These are phyloP conservation scores for Prototheca wickerhamii DNA, from an alignment of 163 green algal genomes.

Conservation along the genomic window DNA sequence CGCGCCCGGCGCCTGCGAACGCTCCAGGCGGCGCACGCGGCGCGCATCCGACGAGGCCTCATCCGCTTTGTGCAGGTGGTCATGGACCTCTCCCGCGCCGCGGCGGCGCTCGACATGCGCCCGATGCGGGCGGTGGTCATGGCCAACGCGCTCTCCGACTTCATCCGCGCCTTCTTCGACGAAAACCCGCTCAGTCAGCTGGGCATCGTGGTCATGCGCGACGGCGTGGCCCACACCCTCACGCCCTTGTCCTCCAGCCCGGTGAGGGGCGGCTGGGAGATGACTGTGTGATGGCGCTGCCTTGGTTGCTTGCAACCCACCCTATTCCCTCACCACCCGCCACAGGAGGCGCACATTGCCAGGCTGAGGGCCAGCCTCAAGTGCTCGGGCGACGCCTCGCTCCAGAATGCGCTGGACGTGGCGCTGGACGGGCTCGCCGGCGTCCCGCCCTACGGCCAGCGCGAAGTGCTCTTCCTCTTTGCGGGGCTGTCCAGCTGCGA, in stretches of 20 bases:
- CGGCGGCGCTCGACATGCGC: constrained; percentile 58
- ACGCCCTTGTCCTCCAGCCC: constrained; percentile 74
- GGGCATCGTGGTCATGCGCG: constrained; percentile 70
- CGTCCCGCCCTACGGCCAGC: constrained; percentile 83
- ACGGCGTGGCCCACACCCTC: constrained; percentile 72
- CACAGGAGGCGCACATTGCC: constrained; percentile 65
- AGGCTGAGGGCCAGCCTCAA: constrained; percentile 46
- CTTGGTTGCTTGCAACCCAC: background rate
- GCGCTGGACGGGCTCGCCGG: constrained; percentile 44
- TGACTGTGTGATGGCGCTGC: background rate
- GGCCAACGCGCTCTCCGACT: constrained; percentile 35
- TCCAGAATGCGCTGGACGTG: constrained; percentile 85
- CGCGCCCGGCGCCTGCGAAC: constrained; percentile 45
- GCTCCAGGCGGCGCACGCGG: constrained; percentile 39
- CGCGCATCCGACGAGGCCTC: constrained; percentile 69
- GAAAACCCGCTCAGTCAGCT: constrained; percentile 88
- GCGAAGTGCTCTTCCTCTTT: constrained; percentile 78
- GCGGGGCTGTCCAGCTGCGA: constrained; percentile 82
- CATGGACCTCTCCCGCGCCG: constrained; percentile 73
- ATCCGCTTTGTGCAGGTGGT: constrained; percentile 75
- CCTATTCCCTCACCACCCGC: background rate
- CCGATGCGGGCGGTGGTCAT: constrained; percentile 62
- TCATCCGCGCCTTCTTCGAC: constrained; percentile 91
- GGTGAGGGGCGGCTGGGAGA: constrained; percentile 1
- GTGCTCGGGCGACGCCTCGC: constrained; percentile 56